Percentiles rank a stretch among this genome's conserved stretches.
phyloP scores from a whole-genome alignment of 768 basidiomycete species.

The Mycena belliarum region DNA sequence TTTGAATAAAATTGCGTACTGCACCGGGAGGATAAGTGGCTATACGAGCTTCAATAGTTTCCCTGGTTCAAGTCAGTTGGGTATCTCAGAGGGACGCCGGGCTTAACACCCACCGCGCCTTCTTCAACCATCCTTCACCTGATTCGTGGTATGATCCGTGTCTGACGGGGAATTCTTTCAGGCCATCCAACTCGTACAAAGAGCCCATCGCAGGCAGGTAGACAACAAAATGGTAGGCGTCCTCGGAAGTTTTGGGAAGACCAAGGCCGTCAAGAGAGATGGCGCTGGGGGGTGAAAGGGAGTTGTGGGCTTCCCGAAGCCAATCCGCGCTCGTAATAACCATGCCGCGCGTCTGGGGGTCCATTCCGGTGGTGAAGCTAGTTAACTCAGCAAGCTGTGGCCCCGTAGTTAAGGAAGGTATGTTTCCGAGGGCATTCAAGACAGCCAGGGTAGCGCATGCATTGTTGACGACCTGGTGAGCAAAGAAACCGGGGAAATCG shows the following conservation, averaged over 20 bases:
- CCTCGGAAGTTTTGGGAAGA: conserved; percentile 63
- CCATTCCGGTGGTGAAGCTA: conserved; percentile 83
- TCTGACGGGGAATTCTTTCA: conserved; percentile 75
- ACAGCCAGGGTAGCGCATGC: conserved; percentile 97
- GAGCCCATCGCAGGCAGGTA: conserved; percentile 84
- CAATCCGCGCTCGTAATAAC: conserved; percentile 80
- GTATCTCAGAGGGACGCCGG: conserved; percentile 24
- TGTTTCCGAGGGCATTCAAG: conserved; percentile 86
- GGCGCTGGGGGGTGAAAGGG: conserved; percentile 86
- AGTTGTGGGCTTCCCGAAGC: conserved; percentile 86
- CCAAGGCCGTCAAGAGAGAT: conserved; percentile 86
- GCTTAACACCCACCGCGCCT: conserved; percentile 60
- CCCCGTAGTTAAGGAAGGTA: conserved; percentile 63
- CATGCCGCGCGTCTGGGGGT: conserved; percentile 81
- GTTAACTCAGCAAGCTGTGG: conserved; percentile 71
- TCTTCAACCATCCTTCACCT: conserved; percentile 82
- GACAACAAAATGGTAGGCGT: conserved; percentile 96
- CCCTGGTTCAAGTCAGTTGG: conserved; percentile 51
- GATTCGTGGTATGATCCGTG: conserved; percentile 73
- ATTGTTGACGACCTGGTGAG: conserved; percentile 93
- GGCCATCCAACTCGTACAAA: conserved; percentile 92
- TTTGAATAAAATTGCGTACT: conserved; percentile 44
- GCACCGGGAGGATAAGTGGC: conserved; percentile 87
- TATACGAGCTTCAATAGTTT: conserved; percentile 86
- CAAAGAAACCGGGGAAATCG: conserved; percentile 87